phyloP scores from a whole-genome alignment of 2,329 filamentous ascomycete genomes.

The Rutstroemia sp. region DNA sequence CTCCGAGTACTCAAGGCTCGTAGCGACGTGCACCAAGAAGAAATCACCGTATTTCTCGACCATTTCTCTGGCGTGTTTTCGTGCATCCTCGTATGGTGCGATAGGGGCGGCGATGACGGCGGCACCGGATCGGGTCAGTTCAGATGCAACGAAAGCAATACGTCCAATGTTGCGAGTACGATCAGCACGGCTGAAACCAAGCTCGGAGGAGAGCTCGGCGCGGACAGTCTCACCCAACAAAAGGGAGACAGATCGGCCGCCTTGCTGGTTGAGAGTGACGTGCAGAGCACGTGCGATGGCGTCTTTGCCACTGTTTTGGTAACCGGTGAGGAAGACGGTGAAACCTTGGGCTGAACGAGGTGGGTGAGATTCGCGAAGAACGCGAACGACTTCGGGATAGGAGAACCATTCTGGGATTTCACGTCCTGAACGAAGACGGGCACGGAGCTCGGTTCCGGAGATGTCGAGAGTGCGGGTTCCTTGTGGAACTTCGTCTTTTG shows the following conservation, averaged over 20 bases:
- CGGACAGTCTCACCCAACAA: slow-evolving; percentile 94
- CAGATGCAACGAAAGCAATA: slow-evolving; percentile 91
- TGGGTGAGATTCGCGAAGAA: slow-evolving; percentile 93
- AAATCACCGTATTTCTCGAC: slow-evolving; percentile 86
- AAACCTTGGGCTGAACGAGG: slow-evolving; percentile 88
- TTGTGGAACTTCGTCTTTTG: slow-evolving; percentile 79
- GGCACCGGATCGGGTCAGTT: slow-evolving; percentile 86
- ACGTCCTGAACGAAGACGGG: slow-evolving; percentile 81
- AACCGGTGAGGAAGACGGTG: slow-evolving; percentile 96
- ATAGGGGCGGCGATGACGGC: slow-evolving; percentile 96
- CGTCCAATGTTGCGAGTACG: slow-evolving; percentile 91
- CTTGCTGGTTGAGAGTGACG: slow-evolving; percentile 96
- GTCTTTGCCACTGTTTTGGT: slow-evolving; percentile 95
- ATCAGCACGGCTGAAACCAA: slow-evolving; percentile 90
- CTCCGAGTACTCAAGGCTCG: slow-evolving; percentile 85
- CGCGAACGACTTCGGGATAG: slow-evolving; percentile 95
- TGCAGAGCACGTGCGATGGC: slow-evolving; percentile 92
- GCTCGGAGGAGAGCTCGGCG: slow-evolving; percentile 84
- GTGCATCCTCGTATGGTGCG: slow-evolving; percentile 77
- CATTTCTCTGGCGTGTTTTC: slow-evolving; percentile 71
- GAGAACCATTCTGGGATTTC: slow-evolving; percentile 99
- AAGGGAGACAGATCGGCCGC: slow-evolving; percentile 87
- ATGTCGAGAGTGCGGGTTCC: slow-evolving; percentile 84
- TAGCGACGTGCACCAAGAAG: slow-evolving; percentile 92
- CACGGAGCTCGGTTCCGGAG: slow-evolving; percentile 83